Evolutionary conservation across 2,329 filamentous ascomycete species (phyloP).

Genomic region (Hymenoscyphus scutula): DNA sequence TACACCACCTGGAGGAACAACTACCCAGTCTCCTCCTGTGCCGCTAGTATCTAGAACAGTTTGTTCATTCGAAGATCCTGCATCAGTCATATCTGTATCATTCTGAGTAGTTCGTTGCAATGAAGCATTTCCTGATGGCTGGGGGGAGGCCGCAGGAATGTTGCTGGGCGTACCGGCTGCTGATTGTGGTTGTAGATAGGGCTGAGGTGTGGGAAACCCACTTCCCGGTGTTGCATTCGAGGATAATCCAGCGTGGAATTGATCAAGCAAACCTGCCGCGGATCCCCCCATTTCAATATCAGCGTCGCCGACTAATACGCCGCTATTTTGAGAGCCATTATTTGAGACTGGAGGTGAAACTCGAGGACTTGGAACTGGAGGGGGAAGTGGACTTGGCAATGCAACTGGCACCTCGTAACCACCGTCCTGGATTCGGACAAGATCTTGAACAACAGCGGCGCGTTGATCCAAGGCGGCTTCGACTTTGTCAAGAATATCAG

Average conservation of each 20-base stretch:
- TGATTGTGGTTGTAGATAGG: constrained; percentile 57
- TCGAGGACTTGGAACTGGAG: constrained; percentile 22
- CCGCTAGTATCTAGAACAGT: constrained; percentile 41
- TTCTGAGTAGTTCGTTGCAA: constrained; percentile 16
- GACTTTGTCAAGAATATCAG: constrained; percentile 72
- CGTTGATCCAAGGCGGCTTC: constrained; percentile 68
- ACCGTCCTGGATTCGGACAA: constrained; percentile 74
- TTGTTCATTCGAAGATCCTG: constrained; percentile 16
- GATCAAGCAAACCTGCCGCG: constrained; percentile 63
- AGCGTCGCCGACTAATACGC: constrained; percentile 55
- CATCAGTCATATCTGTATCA: constrained; percentile 21
- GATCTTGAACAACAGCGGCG: constrained; percentile 60
- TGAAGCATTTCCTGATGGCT: constrained; percentile 32
- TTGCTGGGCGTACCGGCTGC: constrained; percentile 56
- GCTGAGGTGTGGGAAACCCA: constrained; percentile 53
- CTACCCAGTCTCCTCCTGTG: constrained; percentile 71
- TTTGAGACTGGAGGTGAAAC: constrained; percentile 55
- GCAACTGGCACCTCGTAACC: constrained; percentile 59
- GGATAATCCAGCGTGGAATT: constrained; percentile 63
- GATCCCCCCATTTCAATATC: constrained; percentile 64
- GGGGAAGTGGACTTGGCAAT: constrained; percentile 22
- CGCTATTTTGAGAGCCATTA: constrained; percentile 53
- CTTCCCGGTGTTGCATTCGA: constrained; percentile 59
- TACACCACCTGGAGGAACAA: constrained; percentile 55
- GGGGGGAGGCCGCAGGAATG: constrained; percentile 44